Base-by-base conservation (phyloP, 2,329 filamentous ascomycete genomes). In the Neopestalotiopsis sp. region DNA sequence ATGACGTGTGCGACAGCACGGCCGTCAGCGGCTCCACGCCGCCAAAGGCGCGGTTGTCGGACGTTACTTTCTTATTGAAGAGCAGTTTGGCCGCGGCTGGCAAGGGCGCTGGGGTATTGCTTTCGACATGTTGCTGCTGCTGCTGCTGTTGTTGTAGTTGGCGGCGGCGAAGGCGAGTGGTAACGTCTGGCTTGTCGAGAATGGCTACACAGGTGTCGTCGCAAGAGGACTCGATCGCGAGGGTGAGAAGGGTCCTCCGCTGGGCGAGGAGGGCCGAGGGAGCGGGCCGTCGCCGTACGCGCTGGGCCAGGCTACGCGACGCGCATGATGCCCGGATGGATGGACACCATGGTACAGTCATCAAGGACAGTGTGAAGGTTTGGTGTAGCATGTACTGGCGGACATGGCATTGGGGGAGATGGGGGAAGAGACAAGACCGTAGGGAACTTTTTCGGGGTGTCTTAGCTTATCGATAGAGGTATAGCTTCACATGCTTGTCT, bases 151-250 rank as follows among this genome's bases (percentile, higher is more conserved):
- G 24, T 28, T 28, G 24, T 28, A 17, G 17, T 14, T 49, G 45
- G 17, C 45, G 45, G n/a, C 3, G n/a, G 45, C 42, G 42, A 13
- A 4, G 2, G 17, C 7, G 45, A 17, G n/a, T 10, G 34, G 34
- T 10, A 10, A 38, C 14, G 6, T 52, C 45, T 17, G 80, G 75
- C 74, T 90, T 91, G 67, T 93, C 89, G 52, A 98, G 85, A 62
- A 98, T 81, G 38, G 95, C 92, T 24, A 98, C 94, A 69, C 92
- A 95, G 1, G 95, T 97, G 83, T 98, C 95, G 81, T 98, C 95
- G 85, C 95, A 96, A 2, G 92, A 94, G 10, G 92, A 92, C 79
- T 96, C 93, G 76, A 96, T 94, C 66, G 92, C 92, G 63, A 95
- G 86, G 4, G 88, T 90, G 20, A 87, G 77, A 68, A 89, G 83